phyloP scores from a whole-genome alignment of 768 basidiomycete species.

The Panus rudis region DNA sequence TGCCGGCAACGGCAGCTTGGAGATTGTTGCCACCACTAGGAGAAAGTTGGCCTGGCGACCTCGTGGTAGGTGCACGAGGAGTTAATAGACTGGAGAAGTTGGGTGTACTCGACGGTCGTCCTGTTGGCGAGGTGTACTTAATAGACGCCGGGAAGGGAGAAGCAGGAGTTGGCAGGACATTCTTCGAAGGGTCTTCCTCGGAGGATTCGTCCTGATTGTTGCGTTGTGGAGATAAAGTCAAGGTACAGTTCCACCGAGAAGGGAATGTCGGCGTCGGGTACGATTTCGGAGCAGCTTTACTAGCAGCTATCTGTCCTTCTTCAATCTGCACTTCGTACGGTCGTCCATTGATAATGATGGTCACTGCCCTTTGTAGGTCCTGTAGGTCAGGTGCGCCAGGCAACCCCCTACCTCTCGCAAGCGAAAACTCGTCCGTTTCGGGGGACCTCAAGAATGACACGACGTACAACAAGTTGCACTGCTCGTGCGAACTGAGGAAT shows the following conservation, averaged over 20 bases:
- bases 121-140: constrained; percentile 6
- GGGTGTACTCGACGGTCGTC: neutral
- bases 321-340: constrained; percentile 42
- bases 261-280: constrained; percentile 74
- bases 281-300: constrained; percentile 6
- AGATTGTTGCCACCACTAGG: too few species aligned
- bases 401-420: constrained; percentile 13
- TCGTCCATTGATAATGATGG: constrained; percentile 71
- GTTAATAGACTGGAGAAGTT: neutral
- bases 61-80: constrained; percentile 9
- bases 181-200: neutral
- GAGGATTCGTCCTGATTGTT: too few species aligned
- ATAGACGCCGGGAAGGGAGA: constrained; percentile 60
- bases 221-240: constrained; percentile 62
- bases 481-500: constrained; percentile 61
- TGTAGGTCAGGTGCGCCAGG: constrained; percentile 11
- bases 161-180: constrained; percentile 42
- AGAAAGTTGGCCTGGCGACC: constrained; percentile 17
- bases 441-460: constrained; percentile 74
- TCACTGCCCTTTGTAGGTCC: constrained; percentile 68
- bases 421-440: constrained; percentile 40
- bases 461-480: constrained; percentile 84
- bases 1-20: constrained; percentile 42
- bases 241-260: constrained; percentile 85
- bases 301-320: neutral